Evolutionary conservation across 2,329 filamentous ascomycete species (phyloP).

Genomic region (Geoglossum cookeanum): DNA sequence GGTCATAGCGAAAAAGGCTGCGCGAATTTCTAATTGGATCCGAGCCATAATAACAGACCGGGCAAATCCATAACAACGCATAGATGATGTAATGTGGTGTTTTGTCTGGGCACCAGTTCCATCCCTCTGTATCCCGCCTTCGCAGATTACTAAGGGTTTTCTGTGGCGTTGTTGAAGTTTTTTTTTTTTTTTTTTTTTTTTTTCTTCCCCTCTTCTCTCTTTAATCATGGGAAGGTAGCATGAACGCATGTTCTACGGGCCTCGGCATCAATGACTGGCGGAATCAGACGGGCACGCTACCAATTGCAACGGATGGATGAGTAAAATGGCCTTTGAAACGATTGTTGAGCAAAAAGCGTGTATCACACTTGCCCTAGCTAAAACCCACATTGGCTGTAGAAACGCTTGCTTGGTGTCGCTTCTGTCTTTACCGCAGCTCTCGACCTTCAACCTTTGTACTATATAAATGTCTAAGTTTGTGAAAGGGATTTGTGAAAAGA

Average conservation of each 20-base stretch:
- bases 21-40: not conserved
- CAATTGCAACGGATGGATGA: not conserved
- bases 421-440: not conserved
- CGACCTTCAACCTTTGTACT: not conserved
- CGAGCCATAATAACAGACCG: not conserved
- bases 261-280: conserved; percentile 2
- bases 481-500: not conserved
- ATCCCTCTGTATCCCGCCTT: not conserved
- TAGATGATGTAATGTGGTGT: conserved; percentile 1
- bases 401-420: not conserved
- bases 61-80: not conserved
- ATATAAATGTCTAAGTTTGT: not conserved
- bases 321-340: conserved; percentile 1
- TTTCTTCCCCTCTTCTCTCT: conserved; percentile 3
- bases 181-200: conserved; percentile 11
- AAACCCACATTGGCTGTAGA: not conserved
- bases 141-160: not conserved
- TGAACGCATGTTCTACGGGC: conserved; percentile 6
- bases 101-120: not conserved
- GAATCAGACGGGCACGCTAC: not conserved
- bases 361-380: not conserved
- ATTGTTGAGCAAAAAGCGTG: not conserved
- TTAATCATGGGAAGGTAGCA: conserved; percentile 4
- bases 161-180: conserved; percentile 1
- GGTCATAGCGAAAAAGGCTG: not conserved